Conservation (phyloP, 495 filamentous ascomycete genomes). For the Cercophora scortea region DNA sequence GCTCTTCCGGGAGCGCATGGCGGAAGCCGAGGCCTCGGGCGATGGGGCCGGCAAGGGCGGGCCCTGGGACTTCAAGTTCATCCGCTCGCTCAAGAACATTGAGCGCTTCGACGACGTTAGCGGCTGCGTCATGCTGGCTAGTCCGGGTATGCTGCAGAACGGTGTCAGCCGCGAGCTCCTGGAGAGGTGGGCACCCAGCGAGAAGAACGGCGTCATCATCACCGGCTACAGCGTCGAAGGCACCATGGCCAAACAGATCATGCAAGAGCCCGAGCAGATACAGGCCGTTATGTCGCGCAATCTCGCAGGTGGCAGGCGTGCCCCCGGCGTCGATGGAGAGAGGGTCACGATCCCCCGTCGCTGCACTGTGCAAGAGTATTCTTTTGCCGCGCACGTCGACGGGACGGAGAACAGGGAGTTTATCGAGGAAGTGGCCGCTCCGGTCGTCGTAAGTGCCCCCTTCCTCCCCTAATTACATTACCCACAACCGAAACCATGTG, state of each 20-base stretch:
- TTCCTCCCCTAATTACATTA: background rate
- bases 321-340: slow-evolving; percentile 52
- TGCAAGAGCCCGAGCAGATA: slow-evolving; percentile 89
- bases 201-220: slow-evolving; percentile 92
- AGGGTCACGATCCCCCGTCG: slow-evolving; percentile 88
- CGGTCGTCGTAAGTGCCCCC: slow-evolving; percentile 68
- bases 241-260: slow-evolving; percentile 92
- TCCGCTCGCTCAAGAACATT: slow-evolving; percentile 81
- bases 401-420: slow-evolving; percentile 93
- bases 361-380: slow-evolving; percentile 86
- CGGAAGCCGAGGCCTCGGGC: slow-evolving; percentile 69
- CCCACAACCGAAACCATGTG: too few relatives aligned
- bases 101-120: slow-evolving; percentile 96
- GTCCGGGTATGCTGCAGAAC: slow-evolving; percentile 95
- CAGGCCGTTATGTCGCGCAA: slow-evolving; percentile 80
- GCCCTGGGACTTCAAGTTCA: slow-evolving; percentile 93
- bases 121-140: slow-evolving; percentile 92
- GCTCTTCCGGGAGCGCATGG: slow-evolving; percentile 77
- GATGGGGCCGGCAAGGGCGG: slow-evolving; percentile 67
- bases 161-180: slow-evolving; percentile 87
- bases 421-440: slow-evolving; percentile 83
- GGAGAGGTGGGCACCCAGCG: slow-evolving; percentile 91
- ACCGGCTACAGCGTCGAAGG: slow-evolving; percentile 98
- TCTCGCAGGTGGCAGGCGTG: slow-evolving; percentile 44
- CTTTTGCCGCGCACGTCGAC: slow-evolving; percentile 94